phyloP scores from a whole-genome alignment of 2,329 filamentous ascomycete species.

The Fusarium circinatum region DNA sequence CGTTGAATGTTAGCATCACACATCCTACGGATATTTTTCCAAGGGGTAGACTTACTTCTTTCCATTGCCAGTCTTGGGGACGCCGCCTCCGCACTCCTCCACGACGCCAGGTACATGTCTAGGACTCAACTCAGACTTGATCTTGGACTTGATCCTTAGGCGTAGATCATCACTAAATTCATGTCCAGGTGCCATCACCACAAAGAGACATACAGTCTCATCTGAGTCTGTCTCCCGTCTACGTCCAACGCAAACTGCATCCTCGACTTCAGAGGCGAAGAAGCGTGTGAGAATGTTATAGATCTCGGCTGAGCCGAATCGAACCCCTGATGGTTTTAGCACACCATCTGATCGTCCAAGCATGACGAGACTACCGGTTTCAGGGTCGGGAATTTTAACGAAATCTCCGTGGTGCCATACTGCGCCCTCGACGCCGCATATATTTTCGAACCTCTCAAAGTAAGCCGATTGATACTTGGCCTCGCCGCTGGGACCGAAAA shows the following conservation, averaged over 20 bases:
- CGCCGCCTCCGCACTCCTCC: conserved; percentile 80
- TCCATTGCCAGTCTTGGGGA: conserved; percentile 91
- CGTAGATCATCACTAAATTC: conserved; percentile 70
- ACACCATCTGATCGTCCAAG: conserved; percentile 92
- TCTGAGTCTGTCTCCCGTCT: conserved; percentile 77
- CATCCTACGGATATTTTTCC: neutral
- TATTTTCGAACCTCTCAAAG: conserved; percentile 79
- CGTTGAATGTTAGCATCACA: conserved; percentile 17
- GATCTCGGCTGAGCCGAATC: conserved; percentile 94
- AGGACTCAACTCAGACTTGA: conserved; percentile 83
- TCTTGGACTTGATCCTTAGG: conserved; percentile 70
- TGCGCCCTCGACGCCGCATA: conserved; percentile 51
- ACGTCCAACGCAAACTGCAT: conserved; percentile 88
- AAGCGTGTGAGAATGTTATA: conserved; percentile 92
- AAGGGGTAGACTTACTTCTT: conserved; percentile 77
- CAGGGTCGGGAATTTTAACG: conserved; percentile 71
- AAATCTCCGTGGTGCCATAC: conserved; percentile 98
- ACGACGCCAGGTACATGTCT: conserved; percentile 89
- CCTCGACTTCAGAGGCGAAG: conserved; percentile 81
- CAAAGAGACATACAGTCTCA: conserved; percentile 88
- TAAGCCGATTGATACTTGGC: conserved; percentile 86
- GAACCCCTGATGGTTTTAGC: conserved; percentile 88
- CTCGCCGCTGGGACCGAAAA: conserved; percentile 75
- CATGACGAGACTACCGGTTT: conserved; percentile 86
- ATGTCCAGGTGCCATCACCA: conserved; percentile 75